These are phyloP conservation scores for Lotmaria passim DNA, from an alignment of 208 protist species.

Conservation along the genomic window DNA sequence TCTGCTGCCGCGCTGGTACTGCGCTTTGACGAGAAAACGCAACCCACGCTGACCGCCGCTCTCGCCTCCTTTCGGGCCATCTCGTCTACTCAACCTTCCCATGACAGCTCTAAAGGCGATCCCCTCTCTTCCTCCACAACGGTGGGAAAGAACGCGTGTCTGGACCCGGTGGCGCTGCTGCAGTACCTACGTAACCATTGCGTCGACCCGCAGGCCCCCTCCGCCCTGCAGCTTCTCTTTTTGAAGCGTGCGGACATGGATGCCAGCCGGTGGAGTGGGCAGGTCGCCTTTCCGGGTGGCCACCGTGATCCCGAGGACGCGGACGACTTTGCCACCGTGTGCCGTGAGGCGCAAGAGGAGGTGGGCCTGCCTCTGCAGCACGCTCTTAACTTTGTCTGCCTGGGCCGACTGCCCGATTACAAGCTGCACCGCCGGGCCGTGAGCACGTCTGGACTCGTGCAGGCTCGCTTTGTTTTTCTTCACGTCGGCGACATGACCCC, in stretches of 20 bases:
- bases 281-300: slow-evolving; percentile 83
- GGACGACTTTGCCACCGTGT: slow-evolving; percentile 61
- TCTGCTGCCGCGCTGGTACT: slow-evolving; percentile 63
- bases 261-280: slow-evolving; percentile 74
- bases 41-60: slow-evolving; percentile 23
- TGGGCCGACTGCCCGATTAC: slow-evolving; percentile 71
- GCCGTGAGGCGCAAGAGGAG: slow-evolving; percentile 49
- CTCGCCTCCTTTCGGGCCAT: slow-evolving; percentile 6
- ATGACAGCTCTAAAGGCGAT: neutral
- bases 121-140: neutral
- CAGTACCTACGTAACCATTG: neutral
- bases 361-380: slow-evolving; percentile 64
- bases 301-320: slow-evolving; percentile 67
- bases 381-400: slow-evolving; percentile 48
- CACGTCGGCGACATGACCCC: slow-evolving; percentile 74
- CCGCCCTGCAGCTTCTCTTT: slow-evolving; percentile 67
- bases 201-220: slow-evolving; percentile 31
- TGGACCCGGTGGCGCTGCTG: slow-evolving; percentile 12
- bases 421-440: slow-evolving; percentile 39
- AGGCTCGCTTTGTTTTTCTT: slow-evolving; percentile 81
- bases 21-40: slow-evolving; percentile 61
- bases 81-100: neutral
- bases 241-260: slow-evolving; percentile 54
- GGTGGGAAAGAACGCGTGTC: neutral
- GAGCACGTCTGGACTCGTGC: slow-evolving; percentile 36